Evolutionary conservation across 805 yeast species (phyloP), one percentile per base, ranked within the genome.

Genomic region (Ogataea parapolymorpha): DNA sequence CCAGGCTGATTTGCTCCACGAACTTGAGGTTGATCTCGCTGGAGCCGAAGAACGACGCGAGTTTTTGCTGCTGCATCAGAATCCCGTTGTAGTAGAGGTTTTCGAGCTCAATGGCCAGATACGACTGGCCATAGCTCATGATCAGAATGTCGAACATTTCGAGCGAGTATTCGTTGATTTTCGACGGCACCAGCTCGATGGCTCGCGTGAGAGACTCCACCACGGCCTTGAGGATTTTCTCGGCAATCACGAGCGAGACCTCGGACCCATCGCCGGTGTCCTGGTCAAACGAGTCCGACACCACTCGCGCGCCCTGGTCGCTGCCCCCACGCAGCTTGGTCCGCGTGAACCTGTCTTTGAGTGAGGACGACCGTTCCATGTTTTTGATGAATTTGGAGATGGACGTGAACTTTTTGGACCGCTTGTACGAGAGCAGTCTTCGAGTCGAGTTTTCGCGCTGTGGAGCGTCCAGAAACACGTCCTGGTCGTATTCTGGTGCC

Each of bases 141-240:
- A 87, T 61, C 37, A 87, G 58, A 26, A 85, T 70, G 46, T 85
- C 86, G 43, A 85, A 67, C 11, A 90, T 61, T 46, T 80, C 89
- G 32, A 78, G 63, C 0, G 87, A 74, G 53, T 80, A 76, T 32
- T 74, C 80, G 6, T 82, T 73, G 2, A 85, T 68, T 43, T 74
- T 79, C 20, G 67, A 66, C 1, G 91, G 86, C 0, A 80, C 71
- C 27, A 87, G 66, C 57, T 88, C 96, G 53, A 86, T 72, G 3
- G 83, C 70, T 56, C 96, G 71, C 2, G 90, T 82, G 4, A 88
- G 68, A 1, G 90, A 74, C 62, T 89, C 97, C 26, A 87, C 82
- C 6, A 82, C 74, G 13, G 85, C 75, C 49, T 80, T 81, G 29
- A 88, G 66, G 42, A 86, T 74, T 3, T 70, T 65, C 49, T 86